These are phyloP conservation scores for Podila epigama DNA, from an alignment of 192 early-diverging fungal species.

Conservation along the genomic window DNA sequence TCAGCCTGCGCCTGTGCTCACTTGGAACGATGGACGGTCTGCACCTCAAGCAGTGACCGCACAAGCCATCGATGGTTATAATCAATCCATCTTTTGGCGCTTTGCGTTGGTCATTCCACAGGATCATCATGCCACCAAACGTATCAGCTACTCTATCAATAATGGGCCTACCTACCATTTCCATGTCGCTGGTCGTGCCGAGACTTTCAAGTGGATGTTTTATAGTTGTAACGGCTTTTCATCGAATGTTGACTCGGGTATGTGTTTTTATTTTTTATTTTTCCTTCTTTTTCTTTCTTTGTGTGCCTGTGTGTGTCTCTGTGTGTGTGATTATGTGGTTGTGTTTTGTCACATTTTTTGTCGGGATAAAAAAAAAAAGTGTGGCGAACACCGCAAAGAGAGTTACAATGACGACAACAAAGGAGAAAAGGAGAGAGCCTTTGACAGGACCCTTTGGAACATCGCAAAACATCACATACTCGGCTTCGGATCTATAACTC, in stretches of 20 bases:
- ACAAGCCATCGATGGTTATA: slow-evolving; percentile 60
- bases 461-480: too few relatives aligned
- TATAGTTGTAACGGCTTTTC: slow-evolving; percentile 80
- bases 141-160: slow-evolving; percentile 43
- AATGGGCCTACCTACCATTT: slow-evolving; percentile 54
- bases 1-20: slow-evolving; percentile 37
- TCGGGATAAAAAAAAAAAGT: too few relatives aligned
- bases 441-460: too few relatives aligned
- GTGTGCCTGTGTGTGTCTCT: slow-evolving; percentile 21
- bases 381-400: too few relatives aligned
- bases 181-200: slow-evolving; percentile 54
- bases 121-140: slow-evolving; percentile 43
- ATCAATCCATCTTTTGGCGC: slow-evolving; percentile 69
- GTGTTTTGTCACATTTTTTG: too few relatives aligned
- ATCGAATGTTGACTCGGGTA: slow-evolving; percentile 28
- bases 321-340: background rate
- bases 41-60: slow-evolving; percentile 14
- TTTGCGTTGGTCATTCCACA: slow-evolving; percentile 62
- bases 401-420: too few relatives aligned
- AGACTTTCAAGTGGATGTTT: slow-evolving; percentile 72
- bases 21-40: slow-evolving; percentile 19
- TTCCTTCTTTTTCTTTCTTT: background rate
- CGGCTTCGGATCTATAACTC: too few relatives aligned
- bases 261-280: background rate
- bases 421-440: too few relatives aligned